Evolutionary conservation across 306 rosid species (phyloP), one percentile per base, ranked within the genome.

Genomic region (Leucaena leucocephala): DNA sequence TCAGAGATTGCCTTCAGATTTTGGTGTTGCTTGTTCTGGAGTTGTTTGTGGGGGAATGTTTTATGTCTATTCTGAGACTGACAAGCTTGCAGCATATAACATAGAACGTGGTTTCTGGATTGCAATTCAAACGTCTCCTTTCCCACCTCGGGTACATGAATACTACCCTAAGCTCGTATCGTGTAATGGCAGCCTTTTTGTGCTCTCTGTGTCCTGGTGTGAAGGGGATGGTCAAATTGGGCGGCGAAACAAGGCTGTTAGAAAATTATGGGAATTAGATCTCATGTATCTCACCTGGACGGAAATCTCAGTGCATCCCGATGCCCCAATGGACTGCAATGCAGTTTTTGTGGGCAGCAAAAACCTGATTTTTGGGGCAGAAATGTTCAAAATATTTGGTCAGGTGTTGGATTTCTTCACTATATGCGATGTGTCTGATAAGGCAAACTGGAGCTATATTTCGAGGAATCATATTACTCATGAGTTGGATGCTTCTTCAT

Each of bases 311-410:
- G 93, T 91, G 74, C 99, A 96, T 86, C 99, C 99, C 11, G 99
- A 96, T 88, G 99, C 98, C 45, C 99, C 99, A 75, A 96, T 96
- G 99, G 99, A 96, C 85, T 96, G 99, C 98, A 96, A 90, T 81
- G 97, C 99, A 43, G 89, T 78, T 19, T 96, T 96, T 80, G 88
- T 91, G 74, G 91, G 94, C 0, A 93, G 89, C 64, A 83, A 92
- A 80, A 91, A 87, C 87, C 84, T 88, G 77, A 90, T 96, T 82
- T 93, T 96, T 70, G 99, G 99, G 75, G 86, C 89, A 22, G 99
- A 96, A 90, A 91, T 96, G 99, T 96, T 96, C 86, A 96, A 96
- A 87, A 96, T 96, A 89, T 93, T 96, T 78, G 99, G 99, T 58
- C 98, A 92, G 88, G 97, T 90, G 62, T 87, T 96, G 78, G 94